Evolutionary conservation across 371 early-diverging fungal species (phyloP).

Genomic region (Nematocida ausubeli): DNA sequence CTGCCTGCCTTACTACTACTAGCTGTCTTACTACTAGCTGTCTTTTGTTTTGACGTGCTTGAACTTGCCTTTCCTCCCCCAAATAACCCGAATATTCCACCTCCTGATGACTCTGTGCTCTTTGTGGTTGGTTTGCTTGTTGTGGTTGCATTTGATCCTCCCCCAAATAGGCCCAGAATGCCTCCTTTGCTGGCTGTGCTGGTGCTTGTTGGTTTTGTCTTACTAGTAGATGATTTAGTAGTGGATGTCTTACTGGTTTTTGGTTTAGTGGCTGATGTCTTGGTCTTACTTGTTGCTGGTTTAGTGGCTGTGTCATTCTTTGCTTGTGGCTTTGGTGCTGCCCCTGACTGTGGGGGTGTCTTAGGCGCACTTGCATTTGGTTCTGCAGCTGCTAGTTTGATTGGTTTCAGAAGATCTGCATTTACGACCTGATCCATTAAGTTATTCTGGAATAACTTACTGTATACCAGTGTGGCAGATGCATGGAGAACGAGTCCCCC

Average conservation of each 20-base stretch:
- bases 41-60: not conserved
- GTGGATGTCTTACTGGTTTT: no score
- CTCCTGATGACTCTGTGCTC: not conserved
- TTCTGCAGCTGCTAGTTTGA: no score
- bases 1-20: not conserved
- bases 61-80: no score
- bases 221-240: not conserved
- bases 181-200: not conserved
- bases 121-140: conserved; percentile 6
- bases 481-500: no score
- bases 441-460: no score
- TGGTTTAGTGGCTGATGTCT: not conserved
- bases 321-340: conserved; percentile 11
- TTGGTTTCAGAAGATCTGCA: no score
- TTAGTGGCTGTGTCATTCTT: not conserved
- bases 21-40: not conserved
- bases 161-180: conserved; percentile 3
- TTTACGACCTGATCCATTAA: no score
- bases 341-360: no score
- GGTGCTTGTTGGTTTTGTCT: not conserved
- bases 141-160: conserved; percentile 4
- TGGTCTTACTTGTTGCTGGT: not conserved
- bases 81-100: not conserved
- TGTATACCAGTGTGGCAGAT: no score
- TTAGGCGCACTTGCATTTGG: no score